Base-by-base conservation (phyloP, 2,329 filamentous ascomycete genomes). In the Hirsutella thompsonii region DNA sequence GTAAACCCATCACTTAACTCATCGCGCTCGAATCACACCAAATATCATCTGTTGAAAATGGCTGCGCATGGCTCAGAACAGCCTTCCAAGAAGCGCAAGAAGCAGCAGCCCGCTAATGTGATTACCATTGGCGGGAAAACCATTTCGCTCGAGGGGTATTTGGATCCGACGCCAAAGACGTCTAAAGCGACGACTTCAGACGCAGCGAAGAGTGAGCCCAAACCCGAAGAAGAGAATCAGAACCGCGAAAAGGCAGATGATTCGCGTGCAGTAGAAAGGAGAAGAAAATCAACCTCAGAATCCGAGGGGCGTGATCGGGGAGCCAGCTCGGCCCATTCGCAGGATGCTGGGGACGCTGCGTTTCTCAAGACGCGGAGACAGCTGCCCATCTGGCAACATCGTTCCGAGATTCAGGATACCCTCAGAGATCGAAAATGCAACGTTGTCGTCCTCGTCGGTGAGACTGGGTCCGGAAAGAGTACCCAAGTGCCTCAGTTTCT, bases 401-500 rank as follows among this genome's bases (percentile, higher is more conserved):
- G 76, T 37, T 67, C 79, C 28, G 72, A 81, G 20, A 93, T 95
- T 38, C 76, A 78, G 29, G 55, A 68, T 14, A 68, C 74, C 2
- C 63, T 94, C 6, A 66, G 67, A 11, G 52, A 55, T 5, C 39
- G 48, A 14, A 63, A 75, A 28, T 79, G 76, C 46, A 76, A 93
- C 52, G 76, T 94, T 1, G 73, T 98, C 39, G 70, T 98, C 0
- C 66, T 98, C 13, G 82, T 92, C 2, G 90, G 90, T 64, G 90
- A 96, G 60, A 98, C 92, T 0, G 92, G 92, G 57, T 94, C 86
- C 13, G 92, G 92, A 56, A 98, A 98, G 64, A 93, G 85, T 66
- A 98, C 92, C 0, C 92, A 98, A 61, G 81, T 95, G 0, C 90
- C 92, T 0, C 92, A 96, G 54, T 95, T 94, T 47, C 66, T 98